phyloP scores from a whole-genome alignment of 495 filamentous ascomycete species.

The Durotheca rogersii region DNA sequence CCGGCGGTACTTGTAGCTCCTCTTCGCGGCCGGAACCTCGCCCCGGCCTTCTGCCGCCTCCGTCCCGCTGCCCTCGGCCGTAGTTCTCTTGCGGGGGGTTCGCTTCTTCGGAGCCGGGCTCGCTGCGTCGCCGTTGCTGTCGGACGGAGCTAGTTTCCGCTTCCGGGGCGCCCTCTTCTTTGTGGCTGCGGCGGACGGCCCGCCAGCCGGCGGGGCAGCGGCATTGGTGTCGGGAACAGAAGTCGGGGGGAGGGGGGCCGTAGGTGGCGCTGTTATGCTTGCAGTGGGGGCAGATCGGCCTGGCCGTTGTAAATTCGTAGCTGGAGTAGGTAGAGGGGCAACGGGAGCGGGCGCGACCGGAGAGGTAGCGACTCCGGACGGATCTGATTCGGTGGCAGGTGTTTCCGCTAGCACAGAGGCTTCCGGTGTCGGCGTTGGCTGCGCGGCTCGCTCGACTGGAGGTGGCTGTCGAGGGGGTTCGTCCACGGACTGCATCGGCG shows the following conservation, averaged over 20 bases:
- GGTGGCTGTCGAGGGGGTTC: conserved; percentile 10
- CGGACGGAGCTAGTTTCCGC: conserved; percentile 13
- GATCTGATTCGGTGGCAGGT: conserved; percentile 1
- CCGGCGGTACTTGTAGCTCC: conserved; percentile 39
- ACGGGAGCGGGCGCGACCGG: background rate
- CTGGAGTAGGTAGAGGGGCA: background rate
- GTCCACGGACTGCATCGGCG: background rate
- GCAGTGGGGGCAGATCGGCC: conserved; percentile 7
- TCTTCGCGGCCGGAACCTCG: conserved; percentile 32
- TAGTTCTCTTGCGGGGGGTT: conserved; percentile 21
- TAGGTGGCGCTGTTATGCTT: conserved; percentile 11
- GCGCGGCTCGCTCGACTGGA: conserved; percentile 16
- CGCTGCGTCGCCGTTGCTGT: conserved; percentile 19
- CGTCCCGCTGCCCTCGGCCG: background rate
- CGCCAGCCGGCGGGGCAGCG: conserved; percentile 11
- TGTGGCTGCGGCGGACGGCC: conserved; percentile 14
- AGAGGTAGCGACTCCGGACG: background rate
- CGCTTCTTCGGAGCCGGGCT: conserved; percentile 24
- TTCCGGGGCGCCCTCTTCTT: conserved; percentile 31
- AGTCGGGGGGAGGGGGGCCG: conserved; percentile 25
- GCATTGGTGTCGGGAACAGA: conserved; percentile 20
- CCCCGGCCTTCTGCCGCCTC: conserved; percentile 22
- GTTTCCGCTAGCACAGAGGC: conserved; percentile 1
- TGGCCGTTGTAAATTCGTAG: conserved; percentile 2
- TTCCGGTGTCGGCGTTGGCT: conserved; percentile 19